These are phyloP conservation scores for Dittrichia graveolens DNA, from an alignment of 129 eudicot genomes.

Conservation along the genomic window DNA sequence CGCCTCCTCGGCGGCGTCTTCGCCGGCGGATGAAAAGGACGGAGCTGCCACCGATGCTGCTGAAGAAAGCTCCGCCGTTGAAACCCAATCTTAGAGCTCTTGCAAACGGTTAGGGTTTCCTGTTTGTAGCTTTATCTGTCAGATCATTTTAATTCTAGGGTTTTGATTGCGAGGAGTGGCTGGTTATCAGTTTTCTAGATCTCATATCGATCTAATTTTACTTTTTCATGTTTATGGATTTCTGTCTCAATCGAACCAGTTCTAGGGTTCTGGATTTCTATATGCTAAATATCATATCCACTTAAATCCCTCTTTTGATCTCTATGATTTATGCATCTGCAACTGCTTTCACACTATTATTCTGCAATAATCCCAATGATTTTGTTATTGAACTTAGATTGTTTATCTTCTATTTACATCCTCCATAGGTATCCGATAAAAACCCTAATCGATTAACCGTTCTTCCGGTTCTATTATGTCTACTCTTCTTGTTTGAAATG, in stretches of 20 bases:
- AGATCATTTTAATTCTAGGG: slow-evolving; percentile 24
- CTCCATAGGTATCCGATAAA: not conserved
- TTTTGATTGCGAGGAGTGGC: slow-evolving; percentile 27
- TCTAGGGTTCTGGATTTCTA: slow-evolving; percentile 14
- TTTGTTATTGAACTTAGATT: slow-evolving; percentile 7
- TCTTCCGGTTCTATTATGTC: too few species aligned
- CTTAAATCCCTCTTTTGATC: not conserved
- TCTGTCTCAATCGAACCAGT: slow-evolving; percentile 22
- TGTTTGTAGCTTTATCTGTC: slow-evolving; percentile 7
- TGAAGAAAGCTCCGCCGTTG: slow-evolving; percentile 25
- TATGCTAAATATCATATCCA: slow-evolving; percentile 8
- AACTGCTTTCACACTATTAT: not conserved
- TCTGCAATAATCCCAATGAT: not conserved
- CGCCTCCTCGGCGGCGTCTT: slow-evolving; percentile 20
- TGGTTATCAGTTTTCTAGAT: slow-evolving; percentile 21
- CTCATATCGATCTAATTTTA: slow-evolving; percentile 12
- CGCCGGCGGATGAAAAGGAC: slow-evolving; percentile 10
- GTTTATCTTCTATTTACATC: slow-evolving; percentile 16
- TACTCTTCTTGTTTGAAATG: too few species aligned
- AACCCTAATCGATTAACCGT: not conserved
- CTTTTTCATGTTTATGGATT: slow-evolving; percentile 23
- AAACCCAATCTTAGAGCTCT: slow-evolving; percentile 4
- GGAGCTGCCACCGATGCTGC: not conserved
- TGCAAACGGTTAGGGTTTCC: slow-evolving; percentile 27
- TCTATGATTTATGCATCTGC: not conserved